Base-by-base conservation (phyloP, 83 land plant genomes). In the Diphasiastrum complanatum region DNA sequence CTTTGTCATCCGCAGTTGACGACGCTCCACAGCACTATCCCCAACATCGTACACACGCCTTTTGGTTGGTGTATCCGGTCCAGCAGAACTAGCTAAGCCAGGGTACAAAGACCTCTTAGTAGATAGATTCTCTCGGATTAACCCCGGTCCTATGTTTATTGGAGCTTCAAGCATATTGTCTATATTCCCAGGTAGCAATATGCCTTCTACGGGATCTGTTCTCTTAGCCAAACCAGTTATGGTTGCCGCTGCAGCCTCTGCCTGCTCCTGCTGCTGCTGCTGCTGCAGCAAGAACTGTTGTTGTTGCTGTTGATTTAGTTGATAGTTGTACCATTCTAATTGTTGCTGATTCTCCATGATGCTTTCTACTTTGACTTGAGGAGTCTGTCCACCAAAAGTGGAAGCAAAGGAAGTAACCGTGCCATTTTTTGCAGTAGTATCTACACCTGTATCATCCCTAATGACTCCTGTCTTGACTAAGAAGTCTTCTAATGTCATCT, bases 401-500 rank as follows among this genome's bases (percentile, higher is more conserved):
- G n/a, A n/a, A n/a, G n/a, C n/a, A n/a, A n/a, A n/a, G n/a, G n/a
- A n/a, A n/a, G n/a, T n/a, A 41, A 18, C 45, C 12, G 12, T 1
- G 12, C 45, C 45, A 41, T 18, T 41, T 41, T 14, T 41, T 14
- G 45, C 45, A 41, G 45, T 18, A 18, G 12, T 18, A 18, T 50
- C 53, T 11, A 24, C 22, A 24, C 53, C 53, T 16, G 22, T 24
- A 18, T 55, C 34, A 11, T 55, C 59, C n/a, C 27, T 55, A 31
- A 55, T 32, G n/a, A 55, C 59, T 11, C 59, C 59, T 14, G 59
- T 35, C 59, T 32, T 55, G 59, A 55, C 35, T 0, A 55, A 19
- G 19, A 55, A 55, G 1, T 55, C 59, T 27, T 55, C 59, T 11
- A 55, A 30, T 26, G 59, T 55, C 59, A 55, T 55, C 34, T 55